These are phyloP conservation scores for Ustanciosporium gigantosporum DNA, from an alignment of 1,284 basidiomycete species.

Conservation along the genomic window DNA sequence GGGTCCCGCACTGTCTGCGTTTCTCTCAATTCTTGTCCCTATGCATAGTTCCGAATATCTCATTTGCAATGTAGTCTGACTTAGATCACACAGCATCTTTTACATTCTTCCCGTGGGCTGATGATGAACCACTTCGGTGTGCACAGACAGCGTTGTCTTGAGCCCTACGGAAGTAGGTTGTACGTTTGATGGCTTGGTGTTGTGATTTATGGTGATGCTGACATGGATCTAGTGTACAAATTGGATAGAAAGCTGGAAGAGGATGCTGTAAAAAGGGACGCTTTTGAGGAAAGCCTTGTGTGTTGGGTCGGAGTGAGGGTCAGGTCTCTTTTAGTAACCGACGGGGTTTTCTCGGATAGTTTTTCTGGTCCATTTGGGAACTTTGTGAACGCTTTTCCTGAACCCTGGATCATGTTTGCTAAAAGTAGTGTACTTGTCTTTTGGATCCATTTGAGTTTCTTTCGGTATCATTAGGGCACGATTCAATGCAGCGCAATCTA, in stretches of 20 bases:
- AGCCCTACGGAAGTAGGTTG: too few relatives aligned
- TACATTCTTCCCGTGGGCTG: too few relatives aligned
- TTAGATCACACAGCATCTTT: too few relatives aligned
- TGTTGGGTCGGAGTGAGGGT: too few relatives aligned
- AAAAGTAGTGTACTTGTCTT: slow-evolving; percentile 95
- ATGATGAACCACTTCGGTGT: too few relatives aligned
- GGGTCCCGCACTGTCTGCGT: background rate
- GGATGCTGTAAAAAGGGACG: background rate
- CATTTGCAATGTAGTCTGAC: too few relatives aligned
- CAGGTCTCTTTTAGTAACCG: slow-evolving; percentile 41
- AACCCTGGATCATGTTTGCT: slow-evolving; percentile 69
- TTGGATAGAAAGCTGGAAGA: background rate
- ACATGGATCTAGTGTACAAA: slow-evolving; percentile 17
- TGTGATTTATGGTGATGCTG: too few relatives aligned
- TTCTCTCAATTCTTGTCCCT: background rate
- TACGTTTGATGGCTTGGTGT: too few relatives aligned
- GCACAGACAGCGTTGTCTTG: too few relatives aligned
- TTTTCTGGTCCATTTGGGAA: slow-evolving; percentile 54
- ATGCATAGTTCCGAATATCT: background rate
- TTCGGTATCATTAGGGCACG: slow-evolving; percentile 77
- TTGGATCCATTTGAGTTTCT: slow-evolving; percentile 81
- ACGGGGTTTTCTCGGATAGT: slow-evolving; percentile 30
- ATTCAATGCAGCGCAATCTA: slow-evolving; percentile 76
- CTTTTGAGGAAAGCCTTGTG: too few relatives aligned
- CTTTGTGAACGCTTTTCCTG: slow-evolving; percentile 90